Evolutionary conservation across 495 filamentous ascomycete genomes (phyloP), one percentile per base, ranked within the genome.

Genomic region (Margaritispora aquatica): DNA sequence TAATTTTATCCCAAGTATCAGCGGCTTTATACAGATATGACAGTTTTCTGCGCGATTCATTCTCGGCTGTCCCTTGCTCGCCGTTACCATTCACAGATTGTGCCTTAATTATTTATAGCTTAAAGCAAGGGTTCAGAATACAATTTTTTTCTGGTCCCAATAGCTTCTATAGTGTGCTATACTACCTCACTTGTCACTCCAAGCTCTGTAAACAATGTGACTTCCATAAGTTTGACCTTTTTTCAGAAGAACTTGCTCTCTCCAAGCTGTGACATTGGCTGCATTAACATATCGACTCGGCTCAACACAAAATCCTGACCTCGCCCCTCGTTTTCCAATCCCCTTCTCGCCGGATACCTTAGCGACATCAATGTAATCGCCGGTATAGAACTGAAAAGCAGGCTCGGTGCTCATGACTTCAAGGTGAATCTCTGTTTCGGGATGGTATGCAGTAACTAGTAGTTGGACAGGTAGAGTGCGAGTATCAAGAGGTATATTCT

Each of bases 341-440:
- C 84, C 80, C 0, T 86, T 81, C 17, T 82, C 68, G 0, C 84
- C 87, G 13, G 87, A 81, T 36, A 77, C 83, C 1, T 60, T 67
- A 13, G 85, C 87, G n/a, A 94, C 84, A 62, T 92, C 75, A 62
- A 93, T 89, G 63, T 83, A 84, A 65, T 89, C 87, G 48, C 92
- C 94, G 0, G 90, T 95, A 74, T 97, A 97, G 74, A 95, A 95
- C 71, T 96, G 92, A 80, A 96, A 97, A 0, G 92, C 90, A 0
- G 94, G 94, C 73, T 97, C 92, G 0, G 92, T 97, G 73, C 87
- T 91, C 65, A 82, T 73, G 10, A 95, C 85, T 63, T 96, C 88
- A 21, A 97, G 83, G 66, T 95, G 84, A 59, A 96, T 75, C 46
- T 83, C 81, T 19, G 85, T 84, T 3, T 74, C 75, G 5, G 88